These are phyloP conservation scores for Zymoseptoria pseudotritici DNA, from an alignment of 2,329 filamentous ascomycete genomes.

Conservation along the genomic window DNA sequence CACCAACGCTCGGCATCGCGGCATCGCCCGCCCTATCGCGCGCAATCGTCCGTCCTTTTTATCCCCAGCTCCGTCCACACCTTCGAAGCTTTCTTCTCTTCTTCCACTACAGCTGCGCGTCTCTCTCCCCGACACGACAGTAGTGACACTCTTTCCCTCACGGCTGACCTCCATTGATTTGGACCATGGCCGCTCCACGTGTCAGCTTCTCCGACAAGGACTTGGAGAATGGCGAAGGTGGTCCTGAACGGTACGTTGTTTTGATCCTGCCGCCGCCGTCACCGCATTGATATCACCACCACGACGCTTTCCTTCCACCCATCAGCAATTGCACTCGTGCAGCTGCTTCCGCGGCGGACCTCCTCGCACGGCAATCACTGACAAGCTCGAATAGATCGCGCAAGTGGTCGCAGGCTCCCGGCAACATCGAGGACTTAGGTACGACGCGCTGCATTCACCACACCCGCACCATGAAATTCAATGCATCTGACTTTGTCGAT, in stretches of 20 bases:
- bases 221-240: constrained; percentile 30
- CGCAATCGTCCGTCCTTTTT: constrained; percentile 9
- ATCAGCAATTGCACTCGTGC: background rate
- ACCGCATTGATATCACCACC: background rate
- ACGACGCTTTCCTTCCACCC: background rate
- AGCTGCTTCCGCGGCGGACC: background rate
- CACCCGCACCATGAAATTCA: constrained; percentile 3
- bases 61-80: constrained; percentile 8
- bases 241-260: constrained; percentile 13
- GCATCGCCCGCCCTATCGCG: constrained; percentile 11
- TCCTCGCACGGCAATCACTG: constrained; percentile 12
- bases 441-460: constrained; percentile 8
- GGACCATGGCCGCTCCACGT: constrained; percentile 32
- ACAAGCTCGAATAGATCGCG: constrained; percentile 21
- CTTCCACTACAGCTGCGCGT: constrained; percentile 6
- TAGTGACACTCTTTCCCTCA: constrained; percentile 6
- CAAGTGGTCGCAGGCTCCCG: constrained; percentile 34
- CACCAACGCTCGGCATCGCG: constrained; percentile 16
- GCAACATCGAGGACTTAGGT: constrained; percentile 37
- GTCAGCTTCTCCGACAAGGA: constrained; percentile 35
- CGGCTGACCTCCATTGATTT: constrained; percentile 26
- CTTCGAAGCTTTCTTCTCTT: constrained; percentile 8
- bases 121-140: constrained; percentile 3
- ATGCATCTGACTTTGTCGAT: constrained; percentile 14
- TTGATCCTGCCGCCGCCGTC: constrained; percentile 1